Evolutionary conservation across 2,329 filamentous ascomycete genomes (phyloP).

Genomic region (Paraphoma chrysanthemicola): DNA sequence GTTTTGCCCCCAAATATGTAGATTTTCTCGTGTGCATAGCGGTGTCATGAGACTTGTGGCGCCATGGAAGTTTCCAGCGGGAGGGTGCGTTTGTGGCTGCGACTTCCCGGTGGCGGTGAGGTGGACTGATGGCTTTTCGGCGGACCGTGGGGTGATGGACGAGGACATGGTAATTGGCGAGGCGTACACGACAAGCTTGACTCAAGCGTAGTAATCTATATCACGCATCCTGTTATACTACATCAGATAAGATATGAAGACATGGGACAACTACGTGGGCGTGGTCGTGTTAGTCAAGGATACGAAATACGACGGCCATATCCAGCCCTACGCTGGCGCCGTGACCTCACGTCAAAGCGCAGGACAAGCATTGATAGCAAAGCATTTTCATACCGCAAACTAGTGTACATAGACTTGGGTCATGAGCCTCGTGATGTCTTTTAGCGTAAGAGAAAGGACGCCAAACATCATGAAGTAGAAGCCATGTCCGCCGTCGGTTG

Average conservation of each 20-base stretch:
- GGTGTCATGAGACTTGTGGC: too few species aligned
- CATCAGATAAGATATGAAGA: neutral
- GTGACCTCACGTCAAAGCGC: neutral
- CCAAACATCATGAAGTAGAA: constrained; percentile 42
- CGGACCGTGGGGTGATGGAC: neutral
- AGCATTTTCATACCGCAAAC: constrained; percentile 42
- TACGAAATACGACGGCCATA: constrained; percentile 25
- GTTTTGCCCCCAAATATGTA: too few species aligned
- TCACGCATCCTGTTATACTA: neutral
- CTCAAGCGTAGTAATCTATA: neutral
- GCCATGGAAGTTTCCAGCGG: neutral
- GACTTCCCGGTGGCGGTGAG: constrained; percentile 8
- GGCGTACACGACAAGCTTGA: neutral
- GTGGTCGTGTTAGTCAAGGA: constrained; percentile 8
- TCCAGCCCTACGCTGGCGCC: constrained; percentile 25
- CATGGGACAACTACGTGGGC: neutral
- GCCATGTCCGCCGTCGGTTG: constrained; percentile 23
- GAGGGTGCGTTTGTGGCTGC: constrained; percentile 19
- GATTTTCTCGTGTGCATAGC: neutral
- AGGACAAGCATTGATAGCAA: constrained; percentile 17
- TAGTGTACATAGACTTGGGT: constrained; percentile 45
- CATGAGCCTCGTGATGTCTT: constrained; percentile 47
- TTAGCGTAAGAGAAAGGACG: constrained; percentile 33
- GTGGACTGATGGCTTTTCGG: constrained; percentile 7
- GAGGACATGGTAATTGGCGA: neutral